These are phyloP conservation scores for Setomelanomma holmii DNA, from an alignment of 2,329 filamentous ascomycete species.

Conservation along the genomic window DNA sequence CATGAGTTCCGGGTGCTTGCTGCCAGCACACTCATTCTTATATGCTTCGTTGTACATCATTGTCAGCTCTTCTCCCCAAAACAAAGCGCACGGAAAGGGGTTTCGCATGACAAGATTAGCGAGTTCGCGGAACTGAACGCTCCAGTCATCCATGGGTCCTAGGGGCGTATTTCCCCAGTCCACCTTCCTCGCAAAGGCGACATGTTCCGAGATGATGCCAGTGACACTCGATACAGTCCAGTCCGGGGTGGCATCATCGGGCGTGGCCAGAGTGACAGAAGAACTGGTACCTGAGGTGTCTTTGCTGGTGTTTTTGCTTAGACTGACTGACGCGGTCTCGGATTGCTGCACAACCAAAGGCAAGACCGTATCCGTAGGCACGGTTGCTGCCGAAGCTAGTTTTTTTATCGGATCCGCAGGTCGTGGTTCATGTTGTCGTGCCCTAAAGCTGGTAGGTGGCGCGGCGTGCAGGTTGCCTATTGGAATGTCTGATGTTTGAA, in stretches of 20 bases:
- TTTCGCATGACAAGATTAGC: constrained; percentile 41
- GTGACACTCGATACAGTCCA: constrained; percentile 31
- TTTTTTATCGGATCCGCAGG: constrained; percentile 7
- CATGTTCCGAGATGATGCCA: constrained; percentile 39
- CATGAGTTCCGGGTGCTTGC: constrained; percentile 40
- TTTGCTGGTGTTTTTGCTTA: constrained; percentile 26
- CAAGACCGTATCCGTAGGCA: constrained; percentile 1
- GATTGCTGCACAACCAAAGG: constrained; percentile 8
- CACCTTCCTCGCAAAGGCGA: constrained; percentile 49
- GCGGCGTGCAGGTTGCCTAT: constrained; percentile 11
- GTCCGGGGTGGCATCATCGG: constrained; percentile 34
- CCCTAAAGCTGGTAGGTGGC: not conserved
- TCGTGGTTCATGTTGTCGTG: constrained; percentile 1
- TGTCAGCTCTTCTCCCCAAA: constrained; percentile 53
- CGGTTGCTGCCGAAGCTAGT: constrained; percentile 8
- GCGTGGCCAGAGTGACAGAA: constrained; percentile 29
- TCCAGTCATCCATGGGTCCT: constrained; percentile 58
- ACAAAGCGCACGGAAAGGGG: constrained; percentile 37
- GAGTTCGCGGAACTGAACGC: constrained; percentile 55
- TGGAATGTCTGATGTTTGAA: constrained; percentile 23
- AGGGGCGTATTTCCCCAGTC: constrained; percentile 59
- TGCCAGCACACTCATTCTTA: constrained; percentile 39
- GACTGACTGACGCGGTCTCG: constrained; percentile 9
- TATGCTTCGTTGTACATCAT: constrained; percentile 51
- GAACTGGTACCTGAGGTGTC: constrained; percentile 22